Evolutionary conservation across 2,329 filamentous ascomycete genomes (phyloP).

Genomic region (Huntiella savannae): DNA sequence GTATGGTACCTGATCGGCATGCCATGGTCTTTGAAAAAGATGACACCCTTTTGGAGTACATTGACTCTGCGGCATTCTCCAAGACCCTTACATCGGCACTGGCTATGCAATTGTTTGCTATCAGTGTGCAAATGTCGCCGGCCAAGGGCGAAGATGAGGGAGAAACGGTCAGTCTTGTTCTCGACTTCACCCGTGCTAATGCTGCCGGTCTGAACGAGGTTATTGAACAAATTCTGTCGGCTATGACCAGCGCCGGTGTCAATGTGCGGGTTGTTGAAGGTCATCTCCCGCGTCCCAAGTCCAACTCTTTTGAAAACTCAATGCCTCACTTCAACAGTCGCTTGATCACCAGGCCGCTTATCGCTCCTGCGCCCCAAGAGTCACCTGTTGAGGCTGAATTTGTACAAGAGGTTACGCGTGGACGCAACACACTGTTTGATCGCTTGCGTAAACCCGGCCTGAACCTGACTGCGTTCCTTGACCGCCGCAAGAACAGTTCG

Average conservation of each 20-base stretch:
- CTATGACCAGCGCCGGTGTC: constrained; percentile 75
- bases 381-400: constrained; percentile 78
- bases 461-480: constrained; percentile 90
- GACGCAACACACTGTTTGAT: constrained; percentile 72
- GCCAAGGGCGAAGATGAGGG: constrained; percentile 37
- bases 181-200: constrained; percentile 90
- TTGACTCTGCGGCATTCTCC: constrained; percentile 64
- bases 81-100: constrained; percentile 67
- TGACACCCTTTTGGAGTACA: constrained; percentile 56
- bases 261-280: constrained; percentile 76
- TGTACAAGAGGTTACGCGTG: constrained; percentile 58
- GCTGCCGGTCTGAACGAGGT: constrained; percentile 88
- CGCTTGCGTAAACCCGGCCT: constrained; percentile 87
- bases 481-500: constrained; percentile 82
- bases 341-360: constrained; percentile 53
- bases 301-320: constrained; percentile 94
- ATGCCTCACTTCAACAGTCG: constrained; percentile 95
- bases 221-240: constrained; percentile 78
- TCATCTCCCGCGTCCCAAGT: constrained; percentile 93
- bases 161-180: constrained; percentile 44
- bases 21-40: constrained; percentile 70
- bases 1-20: constrained; percentile 94
- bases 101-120: constrained; percentile 75
- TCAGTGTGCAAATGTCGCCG: constrained; percentile 38
- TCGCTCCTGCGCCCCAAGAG: constrained; percentile 61